phyloP scores from a whole-genome alignment of 192 early-diverging fungal genomes.

The Dimargaris cristalligena region DNA sequence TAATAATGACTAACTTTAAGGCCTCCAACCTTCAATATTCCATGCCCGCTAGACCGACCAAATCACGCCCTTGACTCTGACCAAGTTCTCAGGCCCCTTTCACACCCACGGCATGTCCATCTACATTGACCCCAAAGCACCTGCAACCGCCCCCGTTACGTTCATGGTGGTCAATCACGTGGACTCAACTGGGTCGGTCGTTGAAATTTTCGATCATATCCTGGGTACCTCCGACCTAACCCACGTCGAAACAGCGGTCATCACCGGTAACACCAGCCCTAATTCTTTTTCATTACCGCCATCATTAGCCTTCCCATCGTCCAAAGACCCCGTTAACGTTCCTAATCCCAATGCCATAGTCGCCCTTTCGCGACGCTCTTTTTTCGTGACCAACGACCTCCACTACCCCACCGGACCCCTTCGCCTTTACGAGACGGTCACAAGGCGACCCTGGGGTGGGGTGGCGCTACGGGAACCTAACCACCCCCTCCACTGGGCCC shows the following conservation, averaged over 20 bases:
- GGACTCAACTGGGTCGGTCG: background rate
- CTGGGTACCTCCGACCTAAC: too few species aligned
- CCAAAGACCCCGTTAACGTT: background rate
- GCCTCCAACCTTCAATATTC: too few species aligned
- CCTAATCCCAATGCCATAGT: background rate
- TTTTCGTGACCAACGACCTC: conserved; percentile 5
- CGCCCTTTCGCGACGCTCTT: background rate
- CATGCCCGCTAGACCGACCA: too few species aligned
- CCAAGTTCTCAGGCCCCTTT: too few species aligned
- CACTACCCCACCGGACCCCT: background rate
- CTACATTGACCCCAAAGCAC: background rate
- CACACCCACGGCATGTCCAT: background rate
- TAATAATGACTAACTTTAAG: too few species aligned
- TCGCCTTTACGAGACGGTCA: background rate
- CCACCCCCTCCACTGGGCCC: background rate
- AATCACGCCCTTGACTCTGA: too few species aligned
- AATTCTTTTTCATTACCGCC: background rate
- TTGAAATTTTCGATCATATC: background rate
- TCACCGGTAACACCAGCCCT: background rate
- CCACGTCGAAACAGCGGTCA: background rate
- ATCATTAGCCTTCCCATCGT: background rate
- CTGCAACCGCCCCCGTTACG: background rate
- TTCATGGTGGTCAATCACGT: background rate
- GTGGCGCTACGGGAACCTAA: background rate
- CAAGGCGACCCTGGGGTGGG: background rate